phyloP scores from a whole-genome alignment of 352 stramenopile genomes.

The Phytophthora multivora region DNA sequence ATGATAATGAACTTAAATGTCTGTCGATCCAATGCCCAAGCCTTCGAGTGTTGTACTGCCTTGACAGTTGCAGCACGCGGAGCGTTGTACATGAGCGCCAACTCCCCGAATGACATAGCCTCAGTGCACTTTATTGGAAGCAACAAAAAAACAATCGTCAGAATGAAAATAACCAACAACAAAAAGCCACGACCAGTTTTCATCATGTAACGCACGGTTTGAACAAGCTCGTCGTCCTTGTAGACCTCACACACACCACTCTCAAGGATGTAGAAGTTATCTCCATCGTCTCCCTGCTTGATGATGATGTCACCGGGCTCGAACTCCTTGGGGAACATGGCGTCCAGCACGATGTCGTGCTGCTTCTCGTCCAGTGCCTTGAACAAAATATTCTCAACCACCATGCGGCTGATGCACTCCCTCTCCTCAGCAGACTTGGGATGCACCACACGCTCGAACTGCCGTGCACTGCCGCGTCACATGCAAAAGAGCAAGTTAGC shows the following conservation, averaged over 20 bases:
- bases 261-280: constrained; percentile 96
- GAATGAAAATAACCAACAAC: background rate
- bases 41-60: constrained; percentile 89
- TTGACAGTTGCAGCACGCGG: constrained; percentile 95
- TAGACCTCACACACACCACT: constrained; percentile 92
- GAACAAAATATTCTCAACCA: constrained; percentile 91
- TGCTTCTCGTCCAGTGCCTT: constrained; percentile 91
- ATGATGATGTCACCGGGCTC: constrained; percentile 83
- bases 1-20: constrained; percentile 94
- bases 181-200: background rate
- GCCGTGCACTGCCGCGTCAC: constrained; percentile 56
- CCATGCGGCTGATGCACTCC: constrained; percentile 78
- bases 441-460: constrained; percentile 84
- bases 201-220: constrained; percentile 50
- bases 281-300: constrained; percentile 90
- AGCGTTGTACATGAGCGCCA: constrained; percentile 98
- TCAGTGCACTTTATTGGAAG: constrained; percentile 63
- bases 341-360: constrained; percentile 84
- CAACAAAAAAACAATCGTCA: background rate
- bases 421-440: constrained; percentile 85
- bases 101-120: constrained; percentile 95
- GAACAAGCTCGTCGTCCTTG: constrained; percentile 87
- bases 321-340: constrained; percentile 88
- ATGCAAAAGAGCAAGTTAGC: constrained; percentile 15
- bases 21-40: constrained; percentile 91